A percentile compares a stretch with the other conserved stretches of the same genome.
Conservation (phyloP, 2,329 filamentous ascomycete species). For the Fusarium sublunatum region DNA sequence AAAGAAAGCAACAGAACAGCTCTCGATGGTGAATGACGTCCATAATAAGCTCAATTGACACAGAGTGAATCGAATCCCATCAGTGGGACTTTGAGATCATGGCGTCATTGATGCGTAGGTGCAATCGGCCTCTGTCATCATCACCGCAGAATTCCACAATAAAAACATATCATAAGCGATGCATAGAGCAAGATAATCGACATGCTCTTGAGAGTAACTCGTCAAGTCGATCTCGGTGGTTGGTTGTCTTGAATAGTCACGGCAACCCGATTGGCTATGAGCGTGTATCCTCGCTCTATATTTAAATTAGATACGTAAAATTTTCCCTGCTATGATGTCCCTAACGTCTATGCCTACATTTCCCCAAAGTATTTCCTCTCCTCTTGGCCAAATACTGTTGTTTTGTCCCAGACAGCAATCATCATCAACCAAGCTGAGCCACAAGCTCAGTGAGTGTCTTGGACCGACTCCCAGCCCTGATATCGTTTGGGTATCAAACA, state of each 20-base stretch:
- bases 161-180: background rate
- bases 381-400: background rate
- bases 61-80: conserved; percentile 23
- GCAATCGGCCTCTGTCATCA: conserved; percentile 31
- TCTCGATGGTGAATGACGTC: conserved; percentile 15
- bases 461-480: conserved; percentile 19
- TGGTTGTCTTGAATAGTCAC: background rate
- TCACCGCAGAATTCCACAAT: conserved; percentile 5
- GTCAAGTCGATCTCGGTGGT: background rate
- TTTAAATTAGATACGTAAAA: conserved; percentile 37
- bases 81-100: conserved; percentile 24
- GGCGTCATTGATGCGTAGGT: conserved; percentile 44
- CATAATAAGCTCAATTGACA: conserved; percentile 13
- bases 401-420: conserved; percentile 3
- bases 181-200: background rate
- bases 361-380: conserved; percentile 18
- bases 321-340: conserved; percentile 38
- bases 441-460: conserved; percentile 6
- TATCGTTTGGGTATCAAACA: conserved; percentile 41
- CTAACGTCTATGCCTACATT: conserved; percentile 36
- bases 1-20: background rate
- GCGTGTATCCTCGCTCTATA: conserved; percentile 5
- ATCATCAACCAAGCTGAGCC: conserved; percentile 3
- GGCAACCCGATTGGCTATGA: background rate
- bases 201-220: background rate